Base-by-base conservation (phyloP, 202 grass and related monocot genomes). In the Saccharum hybrid region DNA sequence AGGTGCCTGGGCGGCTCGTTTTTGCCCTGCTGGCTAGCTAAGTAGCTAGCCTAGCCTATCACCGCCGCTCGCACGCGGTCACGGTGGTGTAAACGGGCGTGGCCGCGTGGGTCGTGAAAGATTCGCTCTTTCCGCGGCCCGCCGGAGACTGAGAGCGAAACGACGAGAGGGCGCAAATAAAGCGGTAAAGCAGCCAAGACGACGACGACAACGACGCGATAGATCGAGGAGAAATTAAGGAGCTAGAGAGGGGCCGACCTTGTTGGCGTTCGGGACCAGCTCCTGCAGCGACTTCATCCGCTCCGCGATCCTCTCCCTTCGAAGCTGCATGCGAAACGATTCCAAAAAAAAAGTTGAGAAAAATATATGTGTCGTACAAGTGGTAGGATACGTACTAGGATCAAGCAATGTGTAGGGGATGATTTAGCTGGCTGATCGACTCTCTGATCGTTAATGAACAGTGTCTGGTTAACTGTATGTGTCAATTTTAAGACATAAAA, bases 281-380 rank as follows among this genome's bases (percentile, higher is more conserved):
- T 98, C 96, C 63, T 98, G 96, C 30, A 98, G 89, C 26, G 93
- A 92, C 73, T 95, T 98, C 96, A 98, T 98, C 87, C 96, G 83
- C 81, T 98, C 96, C 38, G 96, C 96, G 21, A 98, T 98, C 89
- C 93, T 87, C 83, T 98, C 96, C 87, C 96, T 93, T 10, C 96
- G 91, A 76, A 98, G 96, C 96, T 98, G 89, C 60, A 63, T 30
- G 60, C 54, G 12, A 74, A 71, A 72, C 67, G 86, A 42, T 74
- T 71, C 61, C 33, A 60, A 60, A 36, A 80, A 48, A 3, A 37
- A 37, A 6, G 5, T 31, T 75, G 33, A 60, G 54, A 10, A 6
- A 83, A 59, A 2, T 18, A 5, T 19, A 3, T 10, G 15, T 6
- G 60, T 36, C n/a, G 43, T 10, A 28, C 11, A 51, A 45, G 40